Evolutionary conservation across 306 rosid genomes (phyloP).

Genomic region (Lotus japonicus): DNA sequence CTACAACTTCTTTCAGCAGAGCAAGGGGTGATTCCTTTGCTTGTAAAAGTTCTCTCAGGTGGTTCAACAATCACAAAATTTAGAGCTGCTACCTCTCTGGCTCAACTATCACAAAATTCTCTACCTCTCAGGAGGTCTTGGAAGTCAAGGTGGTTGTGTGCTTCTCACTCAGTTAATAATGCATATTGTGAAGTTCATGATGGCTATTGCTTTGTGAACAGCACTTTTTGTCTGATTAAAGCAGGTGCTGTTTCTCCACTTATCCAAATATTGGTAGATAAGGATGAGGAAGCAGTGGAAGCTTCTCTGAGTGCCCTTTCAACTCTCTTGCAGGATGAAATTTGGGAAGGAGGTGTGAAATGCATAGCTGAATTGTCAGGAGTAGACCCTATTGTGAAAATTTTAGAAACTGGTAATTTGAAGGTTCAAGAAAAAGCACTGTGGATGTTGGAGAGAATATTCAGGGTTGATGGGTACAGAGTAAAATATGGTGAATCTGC

Average conservation of each 20-base stretch:
- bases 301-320: slow-evolving; percentile 55
- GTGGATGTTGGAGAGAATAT: slow-evolving; percentile 75
- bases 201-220: slow-evolving; percentile 47
- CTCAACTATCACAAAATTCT: slow-evolving; percentile 73
- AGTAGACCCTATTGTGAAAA: slow-evolving; percentile 42
- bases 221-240: slow-evolving; percentile 64
- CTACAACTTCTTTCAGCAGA: slow-evolving; percentile 55
- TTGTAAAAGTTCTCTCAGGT: slow-evolving; percentile 56
- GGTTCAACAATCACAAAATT: slow-evolving; percentile 43
- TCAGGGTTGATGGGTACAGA: slow-evolving; percentile 48
- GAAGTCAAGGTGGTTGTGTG: slow-evolving; percentile 55
- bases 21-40: slow-evolving; percentile 66
- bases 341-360: slow-evolving; percentile 58
- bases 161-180: slow-evolving; percentile 37
- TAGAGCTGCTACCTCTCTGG: slow-evolving; percentile 64
- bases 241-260: slow-evolving; percentile 58
- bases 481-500: slow-evolving; percentile 44
- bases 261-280: slow-evolving; percentile 52
- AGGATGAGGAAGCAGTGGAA: slow-evolving; percentile 58
- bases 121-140: slow-evolving; percentile 38
- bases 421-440: slow-evolving; percentile 61
- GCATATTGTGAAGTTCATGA: slow-evolving; percentile 68
- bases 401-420: slow-evolving; percentile 37
- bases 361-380: slow-evolving; percentile 51
- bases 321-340: slow-evolving; percentile 69